Conservation (phyloP, 2,329 filamentous ascomycete species). For the Penicillium digitatum region DNA sequence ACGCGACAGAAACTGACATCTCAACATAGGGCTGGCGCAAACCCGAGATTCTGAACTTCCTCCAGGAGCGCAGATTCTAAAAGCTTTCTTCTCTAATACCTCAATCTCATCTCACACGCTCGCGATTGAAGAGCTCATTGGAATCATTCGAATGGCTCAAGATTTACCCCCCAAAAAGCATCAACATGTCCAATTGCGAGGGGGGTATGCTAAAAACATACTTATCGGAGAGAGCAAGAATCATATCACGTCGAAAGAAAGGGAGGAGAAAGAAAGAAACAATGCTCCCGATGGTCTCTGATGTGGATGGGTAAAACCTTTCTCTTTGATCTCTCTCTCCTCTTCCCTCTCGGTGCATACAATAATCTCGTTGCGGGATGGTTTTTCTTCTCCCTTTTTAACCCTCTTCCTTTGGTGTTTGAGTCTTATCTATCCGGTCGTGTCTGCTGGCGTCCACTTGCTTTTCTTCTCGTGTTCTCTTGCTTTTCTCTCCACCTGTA, state of each 20-base stretch:
- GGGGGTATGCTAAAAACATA: constrained; percentile 8
- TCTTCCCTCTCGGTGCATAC: constrained; percentile 19
- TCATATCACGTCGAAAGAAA: constrained; percentile 15
- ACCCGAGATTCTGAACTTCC: constrained; percentile 48
- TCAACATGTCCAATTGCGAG: constrained; percentile 10
- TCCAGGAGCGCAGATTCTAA: constrained; percentile 46
- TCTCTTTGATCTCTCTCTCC: constrained; percentile 15
- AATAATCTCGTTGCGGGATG: constrained; percentile 8
- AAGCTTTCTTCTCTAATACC: neutral
- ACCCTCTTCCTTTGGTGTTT: constrained; percentile 10
- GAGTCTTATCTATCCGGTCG: constrained; percentile 10
- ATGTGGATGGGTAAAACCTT: constrained; percentile 10
- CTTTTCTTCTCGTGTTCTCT: constrained; percentile 9
- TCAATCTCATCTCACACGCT: neutral
- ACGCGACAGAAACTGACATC: constrained; percentile 10
- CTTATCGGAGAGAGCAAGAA: constrained; percentile 13
- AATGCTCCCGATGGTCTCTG: constrained; percentile 6
- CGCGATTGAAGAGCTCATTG: constrained; percentile 2
- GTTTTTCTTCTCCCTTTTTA: constrained; percentile 1
- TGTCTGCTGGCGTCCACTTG: constrained; percentile 14
- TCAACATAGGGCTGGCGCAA: constrained; percentile 48
- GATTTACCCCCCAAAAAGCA: constrained; percentile 12
- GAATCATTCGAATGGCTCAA: neutral
- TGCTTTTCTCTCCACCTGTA: constrained; percentile 18
- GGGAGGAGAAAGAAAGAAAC: constrained; percentile 11